Percentiles rank a stretch among this genome's conserved stretches.
These are phyloP conservation scores for Gyromitra esculenta DNA, from an alignment of 2,329 filamentous ascomycete genomes.

Conservation along the genomic window DNA sequence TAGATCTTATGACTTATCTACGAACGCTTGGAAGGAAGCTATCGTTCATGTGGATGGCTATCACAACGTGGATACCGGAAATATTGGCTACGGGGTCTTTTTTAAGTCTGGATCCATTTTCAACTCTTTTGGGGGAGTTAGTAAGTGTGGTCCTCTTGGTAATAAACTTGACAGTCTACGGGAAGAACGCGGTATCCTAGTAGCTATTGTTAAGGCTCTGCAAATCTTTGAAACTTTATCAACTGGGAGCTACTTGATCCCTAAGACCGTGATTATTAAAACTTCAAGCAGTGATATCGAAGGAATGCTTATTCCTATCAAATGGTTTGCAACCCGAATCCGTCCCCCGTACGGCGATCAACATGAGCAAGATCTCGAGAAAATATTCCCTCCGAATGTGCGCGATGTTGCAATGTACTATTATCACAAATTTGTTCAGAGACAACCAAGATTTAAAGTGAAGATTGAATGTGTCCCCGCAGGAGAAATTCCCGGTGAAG, in stretches of 20 bases:
- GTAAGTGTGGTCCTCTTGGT: slow-evolving; percentile 15
- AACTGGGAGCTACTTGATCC: background rate
- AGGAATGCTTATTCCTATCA: slow-evolving; percentile 29
- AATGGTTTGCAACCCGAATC: slow-evolving; percentile 29
- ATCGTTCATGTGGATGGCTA: slow-evolving; percentile 21
- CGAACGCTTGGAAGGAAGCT: slow-evolving; percentile 22
- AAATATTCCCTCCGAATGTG: slow-evolving; percentile 18
- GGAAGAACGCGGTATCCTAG: slow-evolving; percentile 32
- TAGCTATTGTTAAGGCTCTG: slow-evolving; percentile 39
- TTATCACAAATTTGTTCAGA: slow-evolving; percentile 22
- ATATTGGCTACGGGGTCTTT: slow-evolving; percentile 39
- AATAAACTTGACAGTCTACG: slow-evolving; percentile 22
- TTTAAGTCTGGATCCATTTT: slow-evolving; percentile 41
- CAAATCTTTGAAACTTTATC: slow-evolving; percentile 25
- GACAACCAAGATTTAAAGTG: slow-evolving; percentile 32
- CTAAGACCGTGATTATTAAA: slow-evolving; percentile 21
- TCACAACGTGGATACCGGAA: slow-evolving; percentile 17
- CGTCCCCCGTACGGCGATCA: slow-evolving; percentile 20
- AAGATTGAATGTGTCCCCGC: slow-evolving; percentile 4
- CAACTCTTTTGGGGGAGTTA: slow-evolving; percentile 37
- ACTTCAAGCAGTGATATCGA: slow-evolving; percentile 33
- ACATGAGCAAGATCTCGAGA: slow-evolving; percentile 15
- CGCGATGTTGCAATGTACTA: slow-evolving; percentile 42
- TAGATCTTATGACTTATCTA: slow-evolving; percentile 16
- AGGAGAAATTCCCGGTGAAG: background rate